A percentile compares a stretch with the other conserved stretches of the same genome.
These are phyloP conservation scores for Fagopyrum homotropicum DNA, from an alignment of 148 eudicot genomes.

Conservation along the genomic window DNA sequence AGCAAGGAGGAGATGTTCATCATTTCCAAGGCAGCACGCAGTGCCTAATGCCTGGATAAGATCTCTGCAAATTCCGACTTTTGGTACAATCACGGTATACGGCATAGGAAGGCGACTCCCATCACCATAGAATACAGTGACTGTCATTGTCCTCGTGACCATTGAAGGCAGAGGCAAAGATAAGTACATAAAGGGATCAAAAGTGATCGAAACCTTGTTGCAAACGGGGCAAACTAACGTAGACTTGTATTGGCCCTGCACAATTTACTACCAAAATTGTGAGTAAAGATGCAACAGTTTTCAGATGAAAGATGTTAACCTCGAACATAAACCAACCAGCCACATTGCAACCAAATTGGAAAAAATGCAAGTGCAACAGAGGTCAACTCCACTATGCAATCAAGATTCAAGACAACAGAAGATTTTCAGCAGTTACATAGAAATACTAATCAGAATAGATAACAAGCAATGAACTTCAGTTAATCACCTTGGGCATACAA, in stretches of 20 bases:
- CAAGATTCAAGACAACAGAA: not conserved
- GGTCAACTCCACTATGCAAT: not conserved
- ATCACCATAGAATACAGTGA: slow-evolving; percentile 77
- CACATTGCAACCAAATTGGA: not conserved
- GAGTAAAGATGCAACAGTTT: slow-evolving; percentile 8
- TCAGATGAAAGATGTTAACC: not conserved
- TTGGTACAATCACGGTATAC: slow-evolving; percentile 68
- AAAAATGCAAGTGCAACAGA: not conserved
- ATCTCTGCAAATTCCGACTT: slow-evolving; percentile 70
- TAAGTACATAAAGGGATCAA: slow-evolving; percentile 99
- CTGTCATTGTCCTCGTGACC: slow-evolving; percentile 69
- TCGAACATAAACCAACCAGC: not conserved
- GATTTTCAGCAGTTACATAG: not conserved
- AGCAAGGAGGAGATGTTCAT: slow-evolving; percentile 87
- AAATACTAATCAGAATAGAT: not conserved
- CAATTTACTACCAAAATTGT: slow-evolving; percentile 16
- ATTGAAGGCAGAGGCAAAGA: slow-evolving; percentile 88
- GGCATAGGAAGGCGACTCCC: slow-evolving; percentile 91
- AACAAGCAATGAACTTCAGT: not conserved
- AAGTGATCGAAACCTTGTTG: slow-evolving; percentile 75
- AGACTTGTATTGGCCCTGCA: slow-evolving; percentile 98
- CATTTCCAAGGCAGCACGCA: slow-evolving; percentile 65
- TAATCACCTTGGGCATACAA: not conserved
- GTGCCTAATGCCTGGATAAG: slow-evolving; percentile 56
- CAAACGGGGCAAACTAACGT: slow-evolving; percentile 93